Conservation (phyloP, 2,329 filamentous ascomycete genomes). For the Macrophomina tecta region DNA sequence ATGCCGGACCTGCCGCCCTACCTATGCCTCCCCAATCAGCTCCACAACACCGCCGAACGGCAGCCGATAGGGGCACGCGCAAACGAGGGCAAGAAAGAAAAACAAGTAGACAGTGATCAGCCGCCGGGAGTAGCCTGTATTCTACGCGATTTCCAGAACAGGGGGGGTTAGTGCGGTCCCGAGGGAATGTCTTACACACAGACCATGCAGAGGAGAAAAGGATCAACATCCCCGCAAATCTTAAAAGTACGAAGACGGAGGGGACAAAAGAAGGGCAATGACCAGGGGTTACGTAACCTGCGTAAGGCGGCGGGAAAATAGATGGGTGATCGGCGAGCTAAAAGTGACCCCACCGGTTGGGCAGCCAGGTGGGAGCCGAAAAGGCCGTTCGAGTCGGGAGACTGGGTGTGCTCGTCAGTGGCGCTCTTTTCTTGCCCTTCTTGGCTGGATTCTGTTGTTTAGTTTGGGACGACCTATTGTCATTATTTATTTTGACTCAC, state of each 20-base stretch:
- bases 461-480: not conserved
- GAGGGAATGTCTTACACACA: not conserved
- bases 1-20: not conserved
- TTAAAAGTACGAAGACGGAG: too few species aligned
- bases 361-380: not conserved
- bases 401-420: not conserved
- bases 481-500: not conserved
- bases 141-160: not conserved
- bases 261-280: not conserved
- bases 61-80: not conserved
- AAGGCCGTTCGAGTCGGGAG: not conserved
- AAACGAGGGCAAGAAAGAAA: not conserved
- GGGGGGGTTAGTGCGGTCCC: not conserved
- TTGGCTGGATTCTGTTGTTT: not conserved
- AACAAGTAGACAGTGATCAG: not conserved
- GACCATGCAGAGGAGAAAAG: not conserved
- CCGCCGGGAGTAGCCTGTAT: not conserved
- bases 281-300: slow-evolving; percentile 6
- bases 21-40: not conserved
- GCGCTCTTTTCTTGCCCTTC: not conserved
- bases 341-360: slow-evolving; percentile 20
- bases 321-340: slow-evolving; percentile 16
- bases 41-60: not conserved
- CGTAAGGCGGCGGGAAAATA: not conserved
- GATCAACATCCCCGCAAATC: slow-evolving; percentile 8